Base-by-base conservation (phyloP, 1,284 basidiomycete species). In the Golubevia pallescens region DNA sequence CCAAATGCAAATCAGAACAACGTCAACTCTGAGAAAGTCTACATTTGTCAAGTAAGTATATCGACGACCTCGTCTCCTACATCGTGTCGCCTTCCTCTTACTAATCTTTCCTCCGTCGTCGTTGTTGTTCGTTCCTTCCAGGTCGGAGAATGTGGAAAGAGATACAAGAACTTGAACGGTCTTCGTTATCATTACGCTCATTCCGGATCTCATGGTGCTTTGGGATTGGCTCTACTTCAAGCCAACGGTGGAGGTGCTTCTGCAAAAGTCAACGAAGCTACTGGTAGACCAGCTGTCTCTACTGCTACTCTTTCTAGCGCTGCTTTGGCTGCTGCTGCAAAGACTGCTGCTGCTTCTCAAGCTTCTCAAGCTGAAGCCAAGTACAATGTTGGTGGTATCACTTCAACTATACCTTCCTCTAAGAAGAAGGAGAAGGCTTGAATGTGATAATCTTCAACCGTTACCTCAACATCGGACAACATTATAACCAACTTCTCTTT, bases 151-250 rank as follows among this genome's bases (percentile, higher is more conserved):
- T 99, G 96, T 86, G 91, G 91, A 80, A 90, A 97, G 85, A 87
- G 96, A 77, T 99, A 98, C 88, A 95, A 97, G 89, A 97, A 98
- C 66, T 67, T 85, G 57, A 84, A 83, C 64, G 83, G 83, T 13
- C 66, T 78, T 86, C 87, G 93, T 80, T 98, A 99, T 78, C 95
- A 99, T 87, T 98, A 97, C 86, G 92, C 95, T 84, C 95, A 98
- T 86, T 93, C 93, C 34, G 95, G 96, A 16, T 94, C 95, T 63
- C 96, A 98, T 85, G 95, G 95, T 8, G 91, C 92, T 8, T 89
- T 93, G 60, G 95, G 95, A 3, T 88, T 97, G 0, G 90, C 80
- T 63, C 71, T 84, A 10, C 66, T 84, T 28, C 77, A 79, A 61
- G 73, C 81, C 20, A 74, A 76, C 13, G 81, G 80, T 24, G 81